Percentiles rank a stretch among this genome's conserved stretches.
phyloP scores from a whole-genome alignment of 2,329 filamentous ascomycete species.

The Stemphylium vesicarium region DNA sequence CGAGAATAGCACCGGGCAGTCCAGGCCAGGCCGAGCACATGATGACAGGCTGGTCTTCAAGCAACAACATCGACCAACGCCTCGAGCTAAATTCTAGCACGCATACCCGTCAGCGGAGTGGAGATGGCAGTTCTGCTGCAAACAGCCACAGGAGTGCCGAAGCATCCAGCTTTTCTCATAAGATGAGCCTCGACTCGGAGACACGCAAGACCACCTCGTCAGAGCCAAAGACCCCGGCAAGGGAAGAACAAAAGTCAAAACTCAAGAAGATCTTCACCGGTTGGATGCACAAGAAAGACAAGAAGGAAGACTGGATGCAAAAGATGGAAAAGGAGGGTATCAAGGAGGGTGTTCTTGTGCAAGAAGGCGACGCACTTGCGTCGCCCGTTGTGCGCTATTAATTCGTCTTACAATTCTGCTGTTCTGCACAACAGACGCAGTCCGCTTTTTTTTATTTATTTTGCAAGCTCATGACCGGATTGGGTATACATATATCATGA shows the following conservation, averaged over 20 bases:
- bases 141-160: constrained; percentile 36
- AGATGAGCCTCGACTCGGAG: constrained; percentile 37
- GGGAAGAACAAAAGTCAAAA: constrained; percentile 40
- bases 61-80: constrained; percentile 28
- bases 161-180: constrained; percentile 41
- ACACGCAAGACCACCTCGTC: constrained; percentile 16
- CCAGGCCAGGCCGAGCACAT: constrained; percentile 19
- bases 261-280: constrained; percentile 45
- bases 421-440: neutral
- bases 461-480: no score
- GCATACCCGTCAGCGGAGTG: constrained; percentile 25
- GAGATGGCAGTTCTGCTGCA: constrained; percentile 17
- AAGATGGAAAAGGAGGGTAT: constrained; percentile 50
- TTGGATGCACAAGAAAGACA: constrained; percentile 48
- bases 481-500: constrained; percentile 13
- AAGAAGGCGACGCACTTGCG: constrained; percentile 32
- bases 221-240: constrained; percentile 25
- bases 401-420: neutral
- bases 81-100: constrained; percentile 19
- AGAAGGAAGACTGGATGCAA: constrained; percentile 52
- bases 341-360: constrained; percentile 48
- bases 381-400: constrained; percentile 46
- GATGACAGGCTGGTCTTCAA: constrained; percentile 36
- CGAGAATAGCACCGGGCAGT: constrained; percentile 18
- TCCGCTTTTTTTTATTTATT: neutral